A percentile compares a stretch with the other conserved stretches of the same genome.
phyloP scores from a whole-genome alignment of 805 yeast species.

The Barnettozyma sp. region DNA sequence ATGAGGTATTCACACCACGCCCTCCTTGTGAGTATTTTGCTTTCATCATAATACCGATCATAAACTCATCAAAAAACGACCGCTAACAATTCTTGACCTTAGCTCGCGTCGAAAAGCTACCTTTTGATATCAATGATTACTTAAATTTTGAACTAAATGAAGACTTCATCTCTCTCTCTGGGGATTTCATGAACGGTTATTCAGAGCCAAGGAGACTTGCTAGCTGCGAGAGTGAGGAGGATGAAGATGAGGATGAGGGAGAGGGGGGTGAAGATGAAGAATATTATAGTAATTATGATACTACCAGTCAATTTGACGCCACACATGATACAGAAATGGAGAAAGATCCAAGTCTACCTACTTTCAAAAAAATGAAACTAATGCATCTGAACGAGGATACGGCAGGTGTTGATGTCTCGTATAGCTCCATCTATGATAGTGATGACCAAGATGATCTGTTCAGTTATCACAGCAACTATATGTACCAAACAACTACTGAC shows the following conservation, averaged over 20 bases:
- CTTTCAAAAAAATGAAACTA: background rate
- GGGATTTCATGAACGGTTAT: slow-evolving; percentile 19
- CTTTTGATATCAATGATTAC: slow-evolving; percentile 23
- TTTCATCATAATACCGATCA: background rate
- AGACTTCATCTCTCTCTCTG: slow-evolving; percentile 16
- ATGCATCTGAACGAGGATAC: background rate
- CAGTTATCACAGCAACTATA: slow-evolving; percentile 2
- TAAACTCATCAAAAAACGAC: background rate
- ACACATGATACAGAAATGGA: background rate
- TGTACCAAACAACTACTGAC: background rate
- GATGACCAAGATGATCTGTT: slow-evolving; percentile 3
- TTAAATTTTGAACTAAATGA: slow-evolving; percentile 20
- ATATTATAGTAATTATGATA: background rate
- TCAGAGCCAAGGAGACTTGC: slow-evolving; percentile 1
- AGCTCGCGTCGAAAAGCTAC: slow-evolving; percentile 13
- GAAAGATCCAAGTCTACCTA: background rate
- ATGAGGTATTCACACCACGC: background rate
- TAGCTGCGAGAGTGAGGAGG: slow-evolving; percentile 1
- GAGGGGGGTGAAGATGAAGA: background rate
- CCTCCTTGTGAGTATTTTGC: background rate
- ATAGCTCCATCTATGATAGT: background rate
- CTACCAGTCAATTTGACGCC: too few species aligned
- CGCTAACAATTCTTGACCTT: background rate
- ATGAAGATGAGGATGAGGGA: slow-evolving; percentile 4
- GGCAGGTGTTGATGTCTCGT: background rate